These are phyloP conservation scores for Berkeleyomyces rouxiae DNA, from an alignment of 2,329 filamentous ascomycete genomes.

Conservation along the genomic window DNA sequence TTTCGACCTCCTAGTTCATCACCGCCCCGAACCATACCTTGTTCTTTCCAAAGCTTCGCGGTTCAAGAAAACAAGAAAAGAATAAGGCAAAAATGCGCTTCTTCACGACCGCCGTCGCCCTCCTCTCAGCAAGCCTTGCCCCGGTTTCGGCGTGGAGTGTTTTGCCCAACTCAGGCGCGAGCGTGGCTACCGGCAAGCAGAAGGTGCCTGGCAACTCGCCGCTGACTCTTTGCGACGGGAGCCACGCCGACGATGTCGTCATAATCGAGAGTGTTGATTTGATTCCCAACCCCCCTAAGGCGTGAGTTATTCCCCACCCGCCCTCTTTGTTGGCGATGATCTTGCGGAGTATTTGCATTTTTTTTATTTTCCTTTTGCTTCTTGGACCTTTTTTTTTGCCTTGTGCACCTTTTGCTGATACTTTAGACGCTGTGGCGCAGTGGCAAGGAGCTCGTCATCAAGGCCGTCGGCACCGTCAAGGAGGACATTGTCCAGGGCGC, in stretches of 20 bases:
- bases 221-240: conserved; percentile 54
- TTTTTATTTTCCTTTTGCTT: conserved; percentile 12
- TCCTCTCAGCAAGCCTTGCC: conserved; percentile 29
- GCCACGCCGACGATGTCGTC: conserved; percentile 54
- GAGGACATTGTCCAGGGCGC: conserved; percentile 61
- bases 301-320: conserved; percentile 41
- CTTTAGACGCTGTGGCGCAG: conserved; percentile 29
- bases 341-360: conserved; percentile 12
- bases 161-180: conserved; percentile 19
- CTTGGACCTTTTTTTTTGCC: background rate
- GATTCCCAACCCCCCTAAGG: conserved; percentile 65
- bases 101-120: conserved; percentile 26
- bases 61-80: too few relatives aligned
- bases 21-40: background rate
- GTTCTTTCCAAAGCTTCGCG: background rate
- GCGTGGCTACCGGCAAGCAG: conserved; percentile 25
- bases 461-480: conserved; percentile 57
- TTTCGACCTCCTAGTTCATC: too few relatives aligned
- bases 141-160: conserved; percentile 30
- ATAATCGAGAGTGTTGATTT: conserved; percentile 67
- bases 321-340: background rate
- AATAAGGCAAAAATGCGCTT: conserved; percentile 3
- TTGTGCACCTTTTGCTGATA: background rate
- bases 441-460: conserved; percentile 61
- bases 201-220: conserved; percentile 75